Evolutionary conservation across 2,329 filamentous ascomycete species (phyloP), one percentile per base, ranked within the genome.

Genomic region (Biscogniauxia mediterranea): DNA sequence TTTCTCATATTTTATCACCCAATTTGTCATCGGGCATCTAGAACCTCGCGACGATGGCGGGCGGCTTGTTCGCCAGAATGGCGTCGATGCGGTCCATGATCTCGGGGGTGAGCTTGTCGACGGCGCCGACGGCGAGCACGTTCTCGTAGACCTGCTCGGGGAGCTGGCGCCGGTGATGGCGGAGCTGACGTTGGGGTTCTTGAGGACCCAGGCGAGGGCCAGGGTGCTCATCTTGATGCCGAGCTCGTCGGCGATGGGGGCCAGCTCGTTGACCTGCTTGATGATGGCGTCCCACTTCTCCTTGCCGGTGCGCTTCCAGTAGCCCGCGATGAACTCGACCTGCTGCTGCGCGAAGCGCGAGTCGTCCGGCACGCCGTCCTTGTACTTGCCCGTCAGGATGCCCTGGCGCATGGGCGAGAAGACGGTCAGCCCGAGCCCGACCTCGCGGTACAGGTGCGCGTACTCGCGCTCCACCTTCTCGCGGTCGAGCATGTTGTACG

Each of bases 311-410:
- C 77, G 73, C 73, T 82, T 77, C 79, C 80, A 81, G 74, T 77
- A 83, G 46, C 80, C 79, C 61, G 80, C 76, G 67, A 88, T 80
- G 71, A 83, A 88, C 57, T 82, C 79, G 62, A 88, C 81, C 56
- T 83, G 78, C 51, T 81, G 81, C 67, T 81, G 79, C 13, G 81
- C 81, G 59, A 69, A 70, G 38, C 72, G 68, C 54, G 72, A 74
- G 63, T 69, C 69, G 2, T 63, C 57, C 8, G 72, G 72, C 50
- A 88, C 83, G 26, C 84, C 85, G 66, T 87, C 76, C 72, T 85
- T 87, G 76, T 90, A 90, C 74, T 90, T 90, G 54, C 87, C 88
- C 0, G 85, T 86, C 64, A 90, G 76, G 62, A 89, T 79, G 20
- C 87, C 87, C 56, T 78, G 77, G 64, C 82, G 81, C 19, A 90